These are phyloP conservation scores for Brassica balearica DNA, from an alignment of 441 rosid species.

Conservation along the genomic window DNA sequence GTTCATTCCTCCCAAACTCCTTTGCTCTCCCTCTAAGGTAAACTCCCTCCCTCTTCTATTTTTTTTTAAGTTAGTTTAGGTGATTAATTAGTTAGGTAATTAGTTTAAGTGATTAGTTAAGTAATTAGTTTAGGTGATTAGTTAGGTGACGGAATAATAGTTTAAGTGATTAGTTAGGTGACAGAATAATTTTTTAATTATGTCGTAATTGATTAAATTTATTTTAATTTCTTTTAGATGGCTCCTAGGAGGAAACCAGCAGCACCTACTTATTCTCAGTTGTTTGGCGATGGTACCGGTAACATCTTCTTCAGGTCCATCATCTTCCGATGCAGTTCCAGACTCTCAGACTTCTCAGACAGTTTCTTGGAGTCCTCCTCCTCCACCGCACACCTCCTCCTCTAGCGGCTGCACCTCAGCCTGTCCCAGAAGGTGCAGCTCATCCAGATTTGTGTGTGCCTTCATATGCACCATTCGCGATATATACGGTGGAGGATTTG, in stretches of 20 bases:
- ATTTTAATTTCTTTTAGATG: not conserved
- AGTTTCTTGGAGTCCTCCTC: too few species aligned
- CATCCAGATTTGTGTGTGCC: too few species aligned
- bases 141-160: not conserved
- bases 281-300: not conserved
- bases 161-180: not conserved
- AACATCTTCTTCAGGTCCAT: not conserved
- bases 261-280: not conserved
- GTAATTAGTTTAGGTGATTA: not conserved
- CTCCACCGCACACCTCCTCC: too few species aligned
- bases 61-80: not conserved
- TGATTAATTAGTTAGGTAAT: not conserved
- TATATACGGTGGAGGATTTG: too few species aligned
- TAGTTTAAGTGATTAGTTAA: not conserved
- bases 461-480: too few species aligned
- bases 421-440: too few species aligned
- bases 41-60: not conserved
- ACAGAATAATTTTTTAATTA: not conserved
- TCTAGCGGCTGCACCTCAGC: too few species aligned
- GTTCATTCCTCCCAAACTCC: not conserved
- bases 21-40: not conserved
- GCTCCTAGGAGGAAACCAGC: not conserved
- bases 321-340: not conserved
- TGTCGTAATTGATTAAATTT: not conserved
- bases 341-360: not conserved